A percentile compares a stretch with the other conserved stretches of the same genome.
Evolutionary conservation across 2,329 filamentous ascomycete genomes (phyloP).

Genomic region (Fusarium verticillioides): DNA sequence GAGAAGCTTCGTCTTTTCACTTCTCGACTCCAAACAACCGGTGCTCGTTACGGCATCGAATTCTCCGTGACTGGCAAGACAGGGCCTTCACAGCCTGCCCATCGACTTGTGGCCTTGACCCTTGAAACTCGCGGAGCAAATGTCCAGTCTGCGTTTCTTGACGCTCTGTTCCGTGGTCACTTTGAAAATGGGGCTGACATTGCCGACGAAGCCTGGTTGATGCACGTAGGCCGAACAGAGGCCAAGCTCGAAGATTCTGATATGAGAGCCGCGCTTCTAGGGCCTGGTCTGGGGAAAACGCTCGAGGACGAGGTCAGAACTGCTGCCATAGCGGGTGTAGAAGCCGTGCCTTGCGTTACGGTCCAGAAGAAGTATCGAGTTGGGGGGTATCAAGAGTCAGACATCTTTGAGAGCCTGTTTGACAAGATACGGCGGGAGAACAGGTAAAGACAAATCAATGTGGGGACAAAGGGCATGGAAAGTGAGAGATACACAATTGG

Average conservation of each 20-base stretch:
- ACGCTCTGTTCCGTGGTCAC: conserved; percentile 55
- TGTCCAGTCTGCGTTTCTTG: conserved; percentile 55
- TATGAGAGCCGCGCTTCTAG: conserved; percentile 46
- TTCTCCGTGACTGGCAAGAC: conserved; percentile 56
- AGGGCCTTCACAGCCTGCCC: conserved; percentile 58
- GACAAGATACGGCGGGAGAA: conserved; percentile 58
- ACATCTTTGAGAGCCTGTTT: conserved; percentile 74
- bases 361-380: conserved; percentile 76
- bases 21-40: conserved; percentile 48
- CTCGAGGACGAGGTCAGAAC: conserved; percentile 48
- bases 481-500: not conserved
- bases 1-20: conserved; percentile 45
- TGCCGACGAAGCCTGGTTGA: conserved; percentile 54
- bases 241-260: conserved; percentile 47
- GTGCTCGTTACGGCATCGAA: conserved; percentile 50
- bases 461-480: not conserved
- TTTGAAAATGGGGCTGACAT: conserved; percentile 57
- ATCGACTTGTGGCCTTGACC: conserved; percentile 60
- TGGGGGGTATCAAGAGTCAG: conserved; percentile 75
- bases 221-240: conserved; percentile 46
- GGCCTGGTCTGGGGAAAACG: conserved; percentile 41
- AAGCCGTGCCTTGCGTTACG: conserved; percentile 78
- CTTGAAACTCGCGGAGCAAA: conserved; percentile 46
- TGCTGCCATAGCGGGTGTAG: conserved; percentile 55
- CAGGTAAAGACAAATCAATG: not conserved